Evolutionary conservation across 2,329 filamentous ascomycete genomes (phyloP), one percentile per base, ranked within the genome.

Genomic region (Coniochaeta sp.): DNA sequence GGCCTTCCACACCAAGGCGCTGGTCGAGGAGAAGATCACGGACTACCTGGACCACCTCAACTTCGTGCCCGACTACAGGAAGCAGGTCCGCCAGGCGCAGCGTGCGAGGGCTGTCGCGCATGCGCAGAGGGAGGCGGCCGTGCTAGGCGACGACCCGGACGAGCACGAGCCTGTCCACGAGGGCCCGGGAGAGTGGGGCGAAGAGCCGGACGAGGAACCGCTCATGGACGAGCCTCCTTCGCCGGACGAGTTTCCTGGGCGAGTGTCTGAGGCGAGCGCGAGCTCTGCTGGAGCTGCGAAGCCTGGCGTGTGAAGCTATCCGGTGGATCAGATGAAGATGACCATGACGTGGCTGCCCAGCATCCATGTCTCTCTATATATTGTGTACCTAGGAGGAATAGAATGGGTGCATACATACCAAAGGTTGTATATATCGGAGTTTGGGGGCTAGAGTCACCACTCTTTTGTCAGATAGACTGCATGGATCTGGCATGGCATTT

Each of bases 11-110:
- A 85, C 91, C 56, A 96, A 96, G 70, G 73, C 76, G 7, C 71
- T 96, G 57, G 87, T 93, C 1, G 93, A 97, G 74, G 80, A 85
- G 58, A 86, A 84, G 70, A 93, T 98, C 68, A 82, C 89, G 64
- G 73, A 80, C 9, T 82, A 82, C 16, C 77, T 91, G 32, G 77
- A 77, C 32, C 77, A 82, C 30, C 81, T 91, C 64, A 83, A 73
- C 58, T 77, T 77, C 62, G 73, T 74, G 6, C 70, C 75, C 1
- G 67, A 72, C n/a, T 64, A 69, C 34, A 70, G 74, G 17, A 62
- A 71, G 47, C 60, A 10, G 58, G 55, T 62, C 68, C 72, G 61
- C 73, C 73, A 69, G 73, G 58, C 30, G 9, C 55, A 59, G 17
- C 58, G 66, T 9, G 22, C 32, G 26, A 58, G 62, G 57, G 65